A percentile compares a stretch with the other conserved stretches of the same genome.
Evolutionary conservation across 305 asterid species (phyloP).

Genomic region (Euphrasia arctica): DNA sequence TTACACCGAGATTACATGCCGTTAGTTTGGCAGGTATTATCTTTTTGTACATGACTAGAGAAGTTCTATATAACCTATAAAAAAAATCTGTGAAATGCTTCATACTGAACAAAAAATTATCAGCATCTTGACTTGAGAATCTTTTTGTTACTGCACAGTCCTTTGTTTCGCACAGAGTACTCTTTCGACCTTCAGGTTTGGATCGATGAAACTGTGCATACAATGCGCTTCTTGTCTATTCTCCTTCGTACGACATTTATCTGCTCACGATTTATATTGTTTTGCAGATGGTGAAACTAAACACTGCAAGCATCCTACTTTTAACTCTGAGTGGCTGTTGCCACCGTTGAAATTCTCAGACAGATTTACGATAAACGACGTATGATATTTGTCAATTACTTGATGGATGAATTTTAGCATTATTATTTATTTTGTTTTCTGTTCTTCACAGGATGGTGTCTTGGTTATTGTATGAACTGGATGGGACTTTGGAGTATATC

Average conservation of each 20-base stretch:
- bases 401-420: constrained; percentile 2
- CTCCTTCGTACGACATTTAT: constrained; percentile 3
- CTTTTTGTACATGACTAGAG: neutral
- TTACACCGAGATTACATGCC: constrained; percentile 85
- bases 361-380: constrained; percentile 50
- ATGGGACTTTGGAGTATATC: constrained; percentile 5
- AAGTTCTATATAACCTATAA: neutral
- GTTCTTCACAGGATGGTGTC: constrained; percentile 45
- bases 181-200: constrained; percentile 66
- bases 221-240: constrained; percentile 5
- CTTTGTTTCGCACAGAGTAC: constrained; percentile 83
- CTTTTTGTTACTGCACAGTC: constrained; percentile 62
- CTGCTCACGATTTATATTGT: constrained; percentile 11
- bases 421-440: neutral
- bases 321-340: constrained; percentile 64
- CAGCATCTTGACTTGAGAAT: constrained; percentile 11
- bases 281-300: constrained; percentile 42
- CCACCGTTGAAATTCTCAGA: constrained; percentile 58
- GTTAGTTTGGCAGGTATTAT: constrained; percentile 46
- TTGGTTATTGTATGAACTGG: constrained; percentile 36
- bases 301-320: constrained; percentile 37
- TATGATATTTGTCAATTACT: constrained; percentile 28
- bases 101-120: neutral
- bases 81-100: neutral
- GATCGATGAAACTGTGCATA: constrained; percentile 21